These are phyloP conservation scores for Exserohilum rostratum DNA, from an alignment of 2,329 filamentous ascomycete species.

Conservation along the genomic window DNA sequence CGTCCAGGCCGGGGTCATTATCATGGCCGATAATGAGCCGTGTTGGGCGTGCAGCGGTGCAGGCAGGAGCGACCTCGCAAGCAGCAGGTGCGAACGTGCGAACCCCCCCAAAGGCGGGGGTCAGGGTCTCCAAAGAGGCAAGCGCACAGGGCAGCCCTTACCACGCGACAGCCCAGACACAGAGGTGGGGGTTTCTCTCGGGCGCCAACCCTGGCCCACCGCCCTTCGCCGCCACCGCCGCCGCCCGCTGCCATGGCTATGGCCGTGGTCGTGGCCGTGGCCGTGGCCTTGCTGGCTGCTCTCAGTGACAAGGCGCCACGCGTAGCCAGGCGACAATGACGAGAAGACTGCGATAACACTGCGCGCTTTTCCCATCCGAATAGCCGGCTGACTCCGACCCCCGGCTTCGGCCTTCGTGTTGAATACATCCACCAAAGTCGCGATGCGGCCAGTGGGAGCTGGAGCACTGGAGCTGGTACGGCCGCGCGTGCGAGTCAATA, in stretches of 20 bases:
- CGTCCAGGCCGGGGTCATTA: background rate
- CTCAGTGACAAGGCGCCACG: slow-evolving; percentile 6
- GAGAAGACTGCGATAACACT: background rate
- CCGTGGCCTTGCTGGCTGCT: background rate
- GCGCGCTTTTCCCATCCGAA: slow-evolving; percentile 4
- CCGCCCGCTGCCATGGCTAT: background rate
- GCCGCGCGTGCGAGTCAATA: slow-evolving; percentile 11
- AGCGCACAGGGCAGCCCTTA: slow-evolving; percentile 11
- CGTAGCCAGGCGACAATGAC: background rate
- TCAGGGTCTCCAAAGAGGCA: slow-evolving; percentile 7
- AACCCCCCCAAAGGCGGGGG: slow-evolving; percentile 4
- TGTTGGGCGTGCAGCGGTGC: background rate
- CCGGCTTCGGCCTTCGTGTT: slow-evolving; percentile 6
- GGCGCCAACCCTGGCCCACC: background rate
- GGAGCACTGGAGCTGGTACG: slow-evolving; percentile 3
- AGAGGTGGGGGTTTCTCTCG: background rate
- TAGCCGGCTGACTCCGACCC: slow-evolving; percentile 3
- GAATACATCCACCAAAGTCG: background rate
- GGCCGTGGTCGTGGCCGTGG: background rate
- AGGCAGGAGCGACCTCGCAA: slow-evolving; percentile 1
- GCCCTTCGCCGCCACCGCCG: background rate
- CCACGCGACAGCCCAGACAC: slow-evolving; percentile 11
- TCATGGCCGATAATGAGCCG: background rate
- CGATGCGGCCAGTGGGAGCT: slow-evolving; percentile 2
- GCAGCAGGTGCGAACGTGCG: slow-evolving; percentile 5